Evolutionary conservation across 78 protist species (phyloP).

Genomic region (Tieghemostelium lacteum): DNA sequence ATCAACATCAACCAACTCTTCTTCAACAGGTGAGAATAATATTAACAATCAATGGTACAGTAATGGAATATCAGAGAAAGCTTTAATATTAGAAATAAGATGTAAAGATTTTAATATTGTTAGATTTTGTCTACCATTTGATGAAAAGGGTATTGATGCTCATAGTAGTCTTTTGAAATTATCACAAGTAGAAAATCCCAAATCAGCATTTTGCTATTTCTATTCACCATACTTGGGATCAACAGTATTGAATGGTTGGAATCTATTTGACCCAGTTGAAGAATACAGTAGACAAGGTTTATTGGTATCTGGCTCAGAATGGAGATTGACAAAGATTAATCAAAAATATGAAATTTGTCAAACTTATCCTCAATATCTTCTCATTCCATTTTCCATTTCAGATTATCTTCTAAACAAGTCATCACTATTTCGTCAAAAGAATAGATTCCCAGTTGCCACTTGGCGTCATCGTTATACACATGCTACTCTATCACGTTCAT

Average conservation of each 20-base stretch:
- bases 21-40: no score
- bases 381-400: slow-evolving; percentile 80
- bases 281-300: slow-evolving; percentile 73
- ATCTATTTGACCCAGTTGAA: slow-evolving; percentile 70
- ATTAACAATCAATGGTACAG: neutral
- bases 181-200: neutral
- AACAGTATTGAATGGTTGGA: slow-evolving; percentile 57
- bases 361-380: slow-evolving; percentile 82
- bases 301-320: slow-evolving; percentile 5
- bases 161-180: neutral
- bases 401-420: slow-evolving; percentile 60
- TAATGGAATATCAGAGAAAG: slow-evolving; percentile 56
- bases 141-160: slow-evolving; percentile 48
- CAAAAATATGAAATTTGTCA: slow-evolving; percentile 61
- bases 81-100: slow-evolving; percentile 61
- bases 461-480: slow-evolving; percentile 77
- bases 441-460: slow-evolving; percentile 86
- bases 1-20: neutral
- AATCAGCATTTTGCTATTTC: slow-evolving; percentile 7
- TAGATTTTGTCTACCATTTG: slow-evolving; percentile 49
- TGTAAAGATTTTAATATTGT: slow-evolving; percentile 57
- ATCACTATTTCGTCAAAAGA: slow-evolving; percentile 71
- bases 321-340: slow-evolving; percentile 64
- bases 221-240: slow-evolving; percentile 26
- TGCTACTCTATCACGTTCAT: slow-evolving; percentile 80